Evolutionary conservation across 2,329 filamentous ascomycete genomes (phyloP).

Genomic region (Talaromyces sp.): DNA sequence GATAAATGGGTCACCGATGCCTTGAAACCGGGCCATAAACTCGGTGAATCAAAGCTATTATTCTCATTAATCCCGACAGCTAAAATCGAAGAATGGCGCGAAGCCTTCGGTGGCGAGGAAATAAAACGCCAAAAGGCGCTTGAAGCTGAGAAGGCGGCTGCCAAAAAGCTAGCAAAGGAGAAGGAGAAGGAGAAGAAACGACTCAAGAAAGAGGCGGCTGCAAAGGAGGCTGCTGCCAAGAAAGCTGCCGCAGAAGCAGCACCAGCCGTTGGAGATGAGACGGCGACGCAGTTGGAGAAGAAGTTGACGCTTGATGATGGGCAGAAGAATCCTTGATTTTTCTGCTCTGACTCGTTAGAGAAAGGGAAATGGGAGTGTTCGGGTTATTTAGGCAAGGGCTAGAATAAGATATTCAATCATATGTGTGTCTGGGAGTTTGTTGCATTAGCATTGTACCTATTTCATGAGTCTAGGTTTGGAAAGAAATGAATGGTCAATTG

Average conservation of each 20-base stretch:
- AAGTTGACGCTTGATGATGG: conserved; percentile 18
- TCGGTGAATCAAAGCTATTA: conserved; percentile 75
- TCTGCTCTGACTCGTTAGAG: conserved; percentile 12
- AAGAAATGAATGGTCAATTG: background rate
- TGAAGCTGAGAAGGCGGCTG: conserved; percentile 52
- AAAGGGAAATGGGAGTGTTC: background rate
- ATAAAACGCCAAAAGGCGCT: conserved; percentile 68
- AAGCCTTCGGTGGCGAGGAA: conserved; percentile 67
- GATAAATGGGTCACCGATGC: conserved; percentile 62
- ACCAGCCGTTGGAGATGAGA: background rate
- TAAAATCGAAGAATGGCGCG: conserved; percentile 80
- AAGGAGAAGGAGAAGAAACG: conserved; percentile 48
- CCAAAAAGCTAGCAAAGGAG: conserved; percentile 43
- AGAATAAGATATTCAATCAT: background rate
- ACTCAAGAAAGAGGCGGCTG: conserved; percentile 41
- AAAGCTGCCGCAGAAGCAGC: conserved; percentile 15
- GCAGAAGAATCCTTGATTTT: conserved; percentile 22
- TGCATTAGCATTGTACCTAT: conserved; percentile 3
- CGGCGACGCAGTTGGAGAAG: conserved; percentile 12
- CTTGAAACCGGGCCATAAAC: conserved; percentile 71
- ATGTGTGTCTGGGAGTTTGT: conserved; percentile 3
- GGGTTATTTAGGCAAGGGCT: background rate
- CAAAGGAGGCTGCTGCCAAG: conserved; percentile 22
- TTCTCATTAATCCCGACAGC: conserved; percentile 80
- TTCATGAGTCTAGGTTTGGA: background rate